These are phyloP conservation scores for Lactifluus rugatus DNA, from an alignment of 768 basidiomycete genomes.

Conservation along the genomic window DNA sequence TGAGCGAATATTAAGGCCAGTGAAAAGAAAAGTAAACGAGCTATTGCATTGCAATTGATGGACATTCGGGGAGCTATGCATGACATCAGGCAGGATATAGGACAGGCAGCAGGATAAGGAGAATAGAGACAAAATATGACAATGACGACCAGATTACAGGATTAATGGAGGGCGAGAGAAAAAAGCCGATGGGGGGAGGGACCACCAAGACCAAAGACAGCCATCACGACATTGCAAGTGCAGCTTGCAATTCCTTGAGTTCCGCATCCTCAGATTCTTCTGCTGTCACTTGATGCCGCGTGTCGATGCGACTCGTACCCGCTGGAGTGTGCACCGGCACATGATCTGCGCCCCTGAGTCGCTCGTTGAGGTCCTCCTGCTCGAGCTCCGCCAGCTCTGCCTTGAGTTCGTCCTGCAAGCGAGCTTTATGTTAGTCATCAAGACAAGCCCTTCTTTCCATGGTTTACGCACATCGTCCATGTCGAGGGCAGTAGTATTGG, in stretches of 20 bases:
- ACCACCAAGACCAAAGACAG: background rate
- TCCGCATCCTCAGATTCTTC: slow-evolving; percentile 92
- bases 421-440: background rate
- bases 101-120: slow-evolving; percentile 4
- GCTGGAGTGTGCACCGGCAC: slow-evolving; percentile 81
- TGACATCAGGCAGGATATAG: slow-evolving; percentile 8
- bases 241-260: slow-evolving; percentile 81
- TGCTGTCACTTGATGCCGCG: slow-evolving; percentile 37
- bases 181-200: background rate
- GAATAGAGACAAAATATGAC: slow-evolving; percentile 12
- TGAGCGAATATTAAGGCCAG: background rate
- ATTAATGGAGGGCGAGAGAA: slow-evolving; percentile 1
- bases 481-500: slow-evolving; percentile 51
- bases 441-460: background rate
- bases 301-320: slow-evolving; percentile 31
- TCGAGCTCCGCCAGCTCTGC: slow-evolving; percentile 80
- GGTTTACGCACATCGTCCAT: slow-evolving; percentile 59
- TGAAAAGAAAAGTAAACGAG: background rate
- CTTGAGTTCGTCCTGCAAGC: slow-evolving; percentile 59
- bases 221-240: slow-evolving; percentile 57
- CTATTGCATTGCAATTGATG: slow-evolving; percentile 9
- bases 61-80: slow-evolving; percentile 6
- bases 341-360: slow-evolving; percentile 78
- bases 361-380: slow-evolving; percentile 77
- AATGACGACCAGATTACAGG: slow-evolving; percentile 17